A percentile compares a stretch with the other conserved stretches of the same genome.
Evolutionary conservation across 768 basidiomycete species (phyloP).

Genomic region (Asterophora parasitica): DNA sequence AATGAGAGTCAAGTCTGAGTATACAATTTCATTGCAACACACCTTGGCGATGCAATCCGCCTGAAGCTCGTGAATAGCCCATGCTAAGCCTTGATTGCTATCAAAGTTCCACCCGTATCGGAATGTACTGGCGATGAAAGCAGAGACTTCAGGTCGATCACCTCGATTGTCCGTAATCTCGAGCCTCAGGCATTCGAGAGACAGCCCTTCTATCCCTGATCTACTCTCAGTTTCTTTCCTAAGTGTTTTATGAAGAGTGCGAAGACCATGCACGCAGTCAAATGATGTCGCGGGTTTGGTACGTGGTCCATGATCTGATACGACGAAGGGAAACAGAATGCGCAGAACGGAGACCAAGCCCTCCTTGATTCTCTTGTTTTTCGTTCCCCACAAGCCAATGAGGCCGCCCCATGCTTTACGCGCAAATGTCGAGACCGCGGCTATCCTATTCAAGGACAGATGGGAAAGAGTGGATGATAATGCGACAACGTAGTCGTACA

Average conservation of each 20-base stretch:
- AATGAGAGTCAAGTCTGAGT: slow-evolving; percentile 3
- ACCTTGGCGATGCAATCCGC: slow-evolving; percentile 76
- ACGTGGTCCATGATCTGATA: slow-evolving; percentile 26
- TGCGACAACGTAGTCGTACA: slow-evolving; percentile 67
- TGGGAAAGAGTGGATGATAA: slow-evolving; percentile 68
- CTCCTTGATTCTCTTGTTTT: slow-evolving; percentile 74
- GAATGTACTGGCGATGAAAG: slow-evolving; percentile 66
- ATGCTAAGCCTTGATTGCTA: slow-evolving; percentile 62
- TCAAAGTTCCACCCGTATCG: slow-evolving; percentile 73
- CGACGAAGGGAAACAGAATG: slow-evolving; percentile 68
- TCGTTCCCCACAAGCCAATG: slow-evolving; percentile 72
- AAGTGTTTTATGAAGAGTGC: slow-evolving; percentile 50
- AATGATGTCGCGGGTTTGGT: slow-evolving; percentile 19
- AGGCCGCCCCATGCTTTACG: slow-evolving; percentile 57
- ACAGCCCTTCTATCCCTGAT: slow-evolving; percentile 62
- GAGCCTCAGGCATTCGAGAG: slow-evolving; percentile 61
- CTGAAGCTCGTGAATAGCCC: slow-evolving; percentile 76
- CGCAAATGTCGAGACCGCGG: slow-evolving; percentile 58
- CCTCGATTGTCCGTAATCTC: slow-evolving; percentile 29
- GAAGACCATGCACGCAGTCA: slow-evolving; percentile 43
- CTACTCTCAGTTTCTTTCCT: slow-evolving; percentile 59
- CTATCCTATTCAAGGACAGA: slow-evolving; percentile 70
- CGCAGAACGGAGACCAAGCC: slow-evolving; percentile 70
- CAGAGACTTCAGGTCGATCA: slow-evolving; percentile 19
- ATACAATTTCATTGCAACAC: slow-evolving; percentile 14